Evolutionary conservation across 1,284 basidiomycete species (phyloP), one percentile per base, ranked within the genome.

Genomic region (Taiwanofungus camphoratus): DNA sequence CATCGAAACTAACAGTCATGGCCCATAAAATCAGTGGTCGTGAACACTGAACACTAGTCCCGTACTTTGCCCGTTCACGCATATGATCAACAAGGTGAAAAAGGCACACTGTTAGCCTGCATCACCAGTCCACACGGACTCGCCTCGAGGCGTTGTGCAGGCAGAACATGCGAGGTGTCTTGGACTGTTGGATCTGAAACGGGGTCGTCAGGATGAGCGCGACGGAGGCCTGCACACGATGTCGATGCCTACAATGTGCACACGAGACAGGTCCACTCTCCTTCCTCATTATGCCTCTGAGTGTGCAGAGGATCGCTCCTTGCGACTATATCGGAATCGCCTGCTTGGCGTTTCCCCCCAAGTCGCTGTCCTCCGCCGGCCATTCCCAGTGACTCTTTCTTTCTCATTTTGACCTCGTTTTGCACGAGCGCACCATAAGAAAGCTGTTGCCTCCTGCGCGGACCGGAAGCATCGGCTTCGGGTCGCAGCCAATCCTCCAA

Each of bases 171-270:
- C 71, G 7, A 77, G 63, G 55, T 77, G 70, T 12, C 52, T 56
- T 1, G 65, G 57, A 24, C 71, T 53, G 51, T 81, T 81, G 30
- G 67, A 46, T 35, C 77, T 79, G 44, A n/a, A 31, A 15, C 22
- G 30, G 19, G 24, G 12, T 23, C n/a, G 41, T 38, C 26, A 40
- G 31, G 8, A 41, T 16, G 39, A 23, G 20, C 24, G 29, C 15
- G 37, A n/a, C 4, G 7, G 38, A 35, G n/a, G 15, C 5, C 11
- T 20, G 41, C 4, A 26, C 13, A n/a, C 12, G 13, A n/a, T 30
- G 23, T 6, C 24, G 55, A 30, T 3, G 58, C 77, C 57, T 49
- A 79, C 77, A 79, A 55, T 1, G 77, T 79, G 46, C 79, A 81
- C 15, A 74, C 65, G 21, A 63, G 54, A 57, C 78, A 81, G 12